Evolutionary conservation across 129 eudicot species (phyloP), one percentile per base, ranked within the genome.

Genomic region (Saposhnikovia divaricata): DNA sequence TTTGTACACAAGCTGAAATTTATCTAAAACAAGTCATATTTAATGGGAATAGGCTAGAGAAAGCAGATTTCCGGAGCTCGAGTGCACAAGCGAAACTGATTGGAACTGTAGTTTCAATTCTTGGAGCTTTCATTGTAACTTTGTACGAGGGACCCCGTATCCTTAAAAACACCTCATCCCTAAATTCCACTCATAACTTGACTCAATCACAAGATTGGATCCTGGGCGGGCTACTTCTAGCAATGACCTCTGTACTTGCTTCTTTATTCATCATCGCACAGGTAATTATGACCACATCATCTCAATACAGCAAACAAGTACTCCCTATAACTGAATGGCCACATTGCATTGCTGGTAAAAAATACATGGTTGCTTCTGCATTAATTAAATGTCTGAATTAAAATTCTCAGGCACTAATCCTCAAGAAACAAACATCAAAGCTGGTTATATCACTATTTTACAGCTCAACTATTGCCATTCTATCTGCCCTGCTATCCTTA

Each of bases 91-190:
- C 93, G 10, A 94, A 94, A 63, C 39, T 84, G 44, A 73, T 86
- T 9, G 98, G 98, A 59, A 90, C 98, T 13, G 39, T 89, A 63
- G 90, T 94, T 4, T 90, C 96, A 31, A 83, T 94, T 28, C 77
- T 84, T 71, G 97, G 98, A 78, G 98, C 98, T 5, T 87, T 94
- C 65, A 77, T 88, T 43, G 88, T 87, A 73, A 86, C 97, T 25
- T 93, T 90, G 6, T 94, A 94, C 85, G 78, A 85, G 78, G 98
- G 98, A 72, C 93, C 96, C 48, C 71, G 84, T 44, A 72, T 91
- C 77, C 37, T 90, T 46, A 14, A 77, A 8, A 50, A 75, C 38
- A 3, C 53, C 27, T 78, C 83, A 57, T 9, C 89, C 42, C 38
- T 82, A 43, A 76, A 55, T 34, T 48, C 82, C 48, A 72, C 77